A percentile compares a stretch with the other conserved stretches of the same genome.
Conservation (phyloP, 192 early-diverging fungal species). For the Pilobolus umbonatus region DNA sequence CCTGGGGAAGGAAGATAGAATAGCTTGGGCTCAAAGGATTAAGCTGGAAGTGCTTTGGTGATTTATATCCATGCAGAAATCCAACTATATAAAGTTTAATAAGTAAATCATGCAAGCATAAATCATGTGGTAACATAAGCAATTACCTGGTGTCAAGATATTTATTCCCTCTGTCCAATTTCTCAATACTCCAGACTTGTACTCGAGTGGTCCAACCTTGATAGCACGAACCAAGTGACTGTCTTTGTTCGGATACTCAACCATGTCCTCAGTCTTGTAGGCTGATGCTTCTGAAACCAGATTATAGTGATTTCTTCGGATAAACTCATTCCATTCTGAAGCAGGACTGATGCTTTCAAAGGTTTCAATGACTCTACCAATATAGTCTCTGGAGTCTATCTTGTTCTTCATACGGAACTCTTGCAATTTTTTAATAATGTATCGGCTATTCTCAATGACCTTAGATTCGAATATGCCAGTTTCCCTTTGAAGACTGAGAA, state of each 20-base stretch:
- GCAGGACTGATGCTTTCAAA: conserved; percentile 35
- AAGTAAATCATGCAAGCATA: not conserved
- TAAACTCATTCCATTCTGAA: conserved; percentile 40
- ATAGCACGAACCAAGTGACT: conserved; percentile 25
- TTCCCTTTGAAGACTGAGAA: conserved; percentile 29
- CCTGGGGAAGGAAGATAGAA: conserved; percentile 13
- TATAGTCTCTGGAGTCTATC: conserved; percentile 16
- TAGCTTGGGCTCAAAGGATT: conserved; percentile 5
- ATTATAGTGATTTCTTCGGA: conserved; percentile 30
- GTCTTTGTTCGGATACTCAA: conserved; percentile 36
- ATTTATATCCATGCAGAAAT: conserved; percentile 22
- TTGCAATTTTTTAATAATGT: conserved; percentile 17
- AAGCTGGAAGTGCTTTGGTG: conserved; percentile 8
- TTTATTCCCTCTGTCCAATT: conserved; percentile 38
- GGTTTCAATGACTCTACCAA: conserved; percentile 11
- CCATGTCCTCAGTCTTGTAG: conserved; percentile 25
- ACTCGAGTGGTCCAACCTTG: conserved; percentile 33
- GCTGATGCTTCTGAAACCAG: conserved; percentile 37
- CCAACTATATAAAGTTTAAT: conserved; percentile 7
- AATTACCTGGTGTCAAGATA: conserved; percentile 41
- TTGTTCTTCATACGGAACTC: conserved; percentile 19
- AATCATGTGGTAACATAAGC: not conserved
- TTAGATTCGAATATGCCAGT: conserved; percentile 22
- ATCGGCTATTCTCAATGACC: conserved; percentile 16
- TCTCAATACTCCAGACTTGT: conserved; percentile 33